Base-by-base conservation (phyloP, 1,284 basidiomycete species). In the Sporisorium sorghi region DNA sequence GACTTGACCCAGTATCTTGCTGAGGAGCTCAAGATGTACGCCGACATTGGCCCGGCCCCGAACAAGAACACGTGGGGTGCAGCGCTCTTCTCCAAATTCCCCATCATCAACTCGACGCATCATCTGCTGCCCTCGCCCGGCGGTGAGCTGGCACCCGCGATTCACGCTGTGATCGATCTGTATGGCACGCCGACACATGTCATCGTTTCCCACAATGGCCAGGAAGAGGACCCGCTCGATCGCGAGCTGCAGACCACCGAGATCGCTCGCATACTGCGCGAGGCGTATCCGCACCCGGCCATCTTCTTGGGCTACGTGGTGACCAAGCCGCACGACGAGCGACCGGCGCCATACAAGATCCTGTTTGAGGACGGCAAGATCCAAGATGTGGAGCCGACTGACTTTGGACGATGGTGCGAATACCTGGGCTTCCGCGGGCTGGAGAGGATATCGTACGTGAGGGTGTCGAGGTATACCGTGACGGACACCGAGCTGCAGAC, bases 121-220 rank as follows among this genome's bases (percentile, higher is more conserved):
- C 92, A 96, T 82, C 88, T 97, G 4, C 88, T 97, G 24, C 94
- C 94, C 0, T 95, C 93, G 1, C 94, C 94, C 6, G 58, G 84
- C 33, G 86, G 81, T 15, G 94, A 97, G 85, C 89, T 97, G 17
- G 94, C 94, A 0, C 94, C 94, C 0, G 82, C 80, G 30, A 81
- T 83, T 57, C 91, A 92, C 82, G 94, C 94, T 0, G 89, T 93
- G 7, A 87, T 97, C 15, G 91, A 96, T 69, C 87, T 95, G 5
- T 92, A 90, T 76, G 93, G 93, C 0, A 90, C 90, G 0, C 87
- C 89, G 53, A 90, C 96, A 23, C 90, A 91, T 15, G 92, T 95
- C 0, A 86, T 96, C 21, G 91, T 96, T 1, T 89, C 92, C 0
- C 94, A 97, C 81, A 97, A 97, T 81, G 94, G 94, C 2, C 94